These are phyloP conservation scores for Sarocladium kiliense DNA, from an alignment of 2,329 filamentous ascomycete genomes.

Conservation along the genomic window DNA sequence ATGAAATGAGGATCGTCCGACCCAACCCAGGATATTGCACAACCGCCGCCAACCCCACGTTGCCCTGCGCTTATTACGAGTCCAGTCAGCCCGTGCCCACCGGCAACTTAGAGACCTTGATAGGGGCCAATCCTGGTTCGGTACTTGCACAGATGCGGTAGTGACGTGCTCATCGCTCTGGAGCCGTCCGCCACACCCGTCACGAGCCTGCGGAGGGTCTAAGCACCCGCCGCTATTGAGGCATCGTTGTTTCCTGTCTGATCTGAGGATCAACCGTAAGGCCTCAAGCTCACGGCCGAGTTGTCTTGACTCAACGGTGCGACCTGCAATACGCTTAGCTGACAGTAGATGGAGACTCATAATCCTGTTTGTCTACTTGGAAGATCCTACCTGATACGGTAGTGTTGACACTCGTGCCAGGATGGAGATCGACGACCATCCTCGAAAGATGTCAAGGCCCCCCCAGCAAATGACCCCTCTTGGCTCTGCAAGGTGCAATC, in stretches of 20 bases:
- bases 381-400: not conserved
- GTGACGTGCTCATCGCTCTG: slow-evolving; percentile 7
- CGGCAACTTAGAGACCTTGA: not conserved
- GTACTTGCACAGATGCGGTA: slow-evolving; percentile 5
- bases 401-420: not conserved
- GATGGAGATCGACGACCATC: slow-evolving; percentile 3
- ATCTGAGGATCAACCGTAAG: not conserved
- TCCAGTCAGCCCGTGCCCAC: not conserved
- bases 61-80: not conserved
- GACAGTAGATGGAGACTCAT: not conserved
- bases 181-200: not conserved
- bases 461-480: not conserved
- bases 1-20: slow-evolving; percentile 8
- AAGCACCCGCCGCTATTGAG: not conserved
- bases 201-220: not conserved
- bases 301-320: not conserved
- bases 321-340: not conserved
- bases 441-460: not conserved
- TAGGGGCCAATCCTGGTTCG: not conserved
- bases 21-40: not conserved
- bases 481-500: not conserved
- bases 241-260: not conserved
- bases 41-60: not conserved
- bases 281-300: not conserved
- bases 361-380: not conserved